Base-by-base conservation (phyloP, 2,329 filamentous ascomycete genomes). In the Fusarium transvaalense region DNA sequence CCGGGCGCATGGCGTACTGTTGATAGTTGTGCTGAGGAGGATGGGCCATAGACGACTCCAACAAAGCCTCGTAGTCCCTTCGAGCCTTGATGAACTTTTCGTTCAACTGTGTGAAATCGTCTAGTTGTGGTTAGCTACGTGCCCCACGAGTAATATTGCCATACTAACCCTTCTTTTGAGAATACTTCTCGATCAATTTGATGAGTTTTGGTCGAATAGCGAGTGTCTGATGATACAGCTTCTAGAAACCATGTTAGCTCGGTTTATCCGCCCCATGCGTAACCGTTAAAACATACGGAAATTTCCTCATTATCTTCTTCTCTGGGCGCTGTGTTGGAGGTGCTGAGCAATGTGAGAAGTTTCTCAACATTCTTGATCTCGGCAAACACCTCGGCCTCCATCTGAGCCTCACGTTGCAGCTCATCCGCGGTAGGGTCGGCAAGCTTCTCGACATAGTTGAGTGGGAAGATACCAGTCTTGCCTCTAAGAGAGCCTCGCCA, bases 41-140 rank as follows among this genome's bases (percentile, higher is more conserved):
- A 72, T 97, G 95, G 2, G 94, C 90, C 95, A 99, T 98, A 57
- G 95, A 98, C 19, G 93, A 92, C 79, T 99, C 96, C 21, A 99
- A 84, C n/a, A 99, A 86, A 31, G 92, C 90, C 81, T 99, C 96
- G 78, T 99, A 99, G 80, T 99, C 96, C 74, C 95, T 89, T 69
- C 96, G 91, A 45, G 96, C 96, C 81, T 99, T 99, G 85, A 99
- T 98, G 80, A 99, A 99, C 82, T 98, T 98, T 80, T 99, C 96
- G 76, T 99, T 99, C 66, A 99, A 84, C 78, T 98, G 95, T 3
- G 96, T 97, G 76, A 99, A 98, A 79, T 99, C 96, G 80, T 99
- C 59, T 62, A 13, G 17, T 15, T 10, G 15, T 41, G n/a, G 31
- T 61, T 46, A 62, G 48, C 9, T 14, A 17, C 6, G 23, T 19